Evolutionary conservation across 208 protist genomes (phyloP), one percentile per base, ranked within the genome.

Genomic region (Trypanosoma boissoni): DNA sequence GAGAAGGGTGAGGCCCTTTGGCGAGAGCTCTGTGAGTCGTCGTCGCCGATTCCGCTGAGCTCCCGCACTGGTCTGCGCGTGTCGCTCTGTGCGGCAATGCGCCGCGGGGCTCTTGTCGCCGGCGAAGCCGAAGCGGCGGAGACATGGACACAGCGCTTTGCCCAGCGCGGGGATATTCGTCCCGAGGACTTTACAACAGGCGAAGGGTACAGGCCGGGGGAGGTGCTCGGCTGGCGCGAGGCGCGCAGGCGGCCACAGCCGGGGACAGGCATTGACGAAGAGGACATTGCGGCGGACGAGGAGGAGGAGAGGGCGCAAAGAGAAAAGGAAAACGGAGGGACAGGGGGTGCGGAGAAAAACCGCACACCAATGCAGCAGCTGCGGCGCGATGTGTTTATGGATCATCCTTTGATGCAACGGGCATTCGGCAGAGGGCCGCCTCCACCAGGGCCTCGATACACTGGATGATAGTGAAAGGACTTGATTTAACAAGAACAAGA

Each of bases 71-170:
- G 79, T 5, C 69, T 90, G 65, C 73, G 71, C 39, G 72, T 92
- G 8, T 61, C 75, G 18, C 74, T 94, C 31, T 91, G 81, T 58
- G 78, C 81, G 8, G 56, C 75, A 21, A 27, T 94, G 69, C 84
- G 83, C 18, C 88, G 88, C 27, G 90, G 88, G 54, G 88, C 88
- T 6, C 64, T 94, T n/a, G 28, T 72, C 23, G 63, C 65, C 10
- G 56, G 63, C 32, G 49, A 76, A 31, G 64, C 56, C 1, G 68
- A 72, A 16, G 39, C 77, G 37, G 80, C 81, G 10, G 80, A 92
- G 18, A 27, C 62, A 41, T 94, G 88, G 85, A 91, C 88, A 20
- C 59, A 63, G 55, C 81, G 88, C 31, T 91, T 91, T 54, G 70
- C 81, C 1, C 69, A 82, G 51, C 74, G 74, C 57, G 74, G 44